Conservation (phyloP, 495 filamentous ascomycete genomes). For the Penicillium malachiteum region DNA sequence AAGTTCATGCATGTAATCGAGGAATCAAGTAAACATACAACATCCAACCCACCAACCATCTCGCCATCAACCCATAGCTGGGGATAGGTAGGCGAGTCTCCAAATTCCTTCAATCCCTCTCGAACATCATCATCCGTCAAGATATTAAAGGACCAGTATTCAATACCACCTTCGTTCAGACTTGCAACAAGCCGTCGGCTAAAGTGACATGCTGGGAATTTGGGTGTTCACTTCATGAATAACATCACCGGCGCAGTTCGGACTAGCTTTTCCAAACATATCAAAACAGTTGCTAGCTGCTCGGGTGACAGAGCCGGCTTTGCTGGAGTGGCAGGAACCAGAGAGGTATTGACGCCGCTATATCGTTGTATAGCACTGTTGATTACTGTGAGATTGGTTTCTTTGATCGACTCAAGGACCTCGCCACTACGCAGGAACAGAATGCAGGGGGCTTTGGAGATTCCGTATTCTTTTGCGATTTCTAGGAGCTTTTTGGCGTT, state of each 20-base stretch:
- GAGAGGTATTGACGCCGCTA: background rate
- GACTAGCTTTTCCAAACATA: slow-evolving; percentile 56
- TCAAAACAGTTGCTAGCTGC: background rate
- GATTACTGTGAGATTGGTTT: background rate
- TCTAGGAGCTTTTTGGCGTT: background rate
- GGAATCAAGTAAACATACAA: slow-evolving; percentile 60
- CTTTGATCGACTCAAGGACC: background rate
- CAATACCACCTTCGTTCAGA: slow-evolving; percentile 77
- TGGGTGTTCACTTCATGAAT: slow-evolving; percentile 80
- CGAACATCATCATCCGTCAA: slow-evolving; percentile 93
- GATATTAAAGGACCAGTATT: slow-evolving; percentile 98
- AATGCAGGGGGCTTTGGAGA: background rate
- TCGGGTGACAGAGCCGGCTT: background rate
- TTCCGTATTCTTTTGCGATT: background rate
- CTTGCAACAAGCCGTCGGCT: slow-evolving; percentile 80
- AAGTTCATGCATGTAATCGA: background rate
- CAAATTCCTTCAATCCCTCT: slow-evolving; percentile 87
- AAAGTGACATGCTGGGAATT: slow-evolving; percentile 88
- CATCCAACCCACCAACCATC: slow-evolving; percentile 85
- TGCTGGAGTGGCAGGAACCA: background rate
- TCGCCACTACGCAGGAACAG: background rate
- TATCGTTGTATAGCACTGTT: background rate
- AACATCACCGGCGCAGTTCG: slow-evolving; percentile 94
- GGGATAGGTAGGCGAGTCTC: slow-evolving; percentile 94
- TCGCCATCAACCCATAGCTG: slow-evolving; percentile 81